Conservation (phyloP, 805 yeast species). For the Groenewaldozyma salmanticensis region DNA sequence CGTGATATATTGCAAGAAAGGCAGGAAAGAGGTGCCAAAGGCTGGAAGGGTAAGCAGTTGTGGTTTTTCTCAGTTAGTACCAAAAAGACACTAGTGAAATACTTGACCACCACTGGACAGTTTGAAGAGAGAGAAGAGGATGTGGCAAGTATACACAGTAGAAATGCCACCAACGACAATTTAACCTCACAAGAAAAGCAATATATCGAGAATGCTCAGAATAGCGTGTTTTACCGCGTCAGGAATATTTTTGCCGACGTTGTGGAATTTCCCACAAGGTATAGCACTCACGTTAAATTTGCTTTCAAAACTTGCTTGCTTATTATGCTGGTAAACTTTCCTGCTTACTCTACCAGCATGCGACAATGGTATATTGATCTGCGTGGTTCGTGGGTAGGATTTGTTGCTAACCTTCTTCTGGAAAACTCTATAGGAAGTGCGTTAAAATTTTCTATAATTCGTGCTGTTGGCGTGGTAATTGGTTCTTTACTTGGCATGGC, state of each 20-base stretch:
- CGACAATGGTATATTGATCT: slow-evolving; percentile 40
- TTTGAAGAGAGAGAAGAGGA: slow-evolving; percentile 13
- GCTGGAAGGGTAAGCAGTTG: slow-evolving; percentile 30
- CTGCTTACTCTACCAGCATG: slow-evolving; percentile 39
- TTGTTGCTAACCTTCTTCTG: slow-evolving; percentile 39
- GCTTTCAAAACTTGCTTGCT: slow-evolving; percentile 39
- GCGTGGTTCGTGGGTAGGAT: slow-evolving; percentile 46
- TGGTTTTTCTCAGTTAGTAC: slow-evolving; percentile 37
- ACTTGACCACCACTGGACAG: slow-evolving; percentile 24
- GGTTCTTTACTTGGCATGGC: slow-evolving; percentile 45
- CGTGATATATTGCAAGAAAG: slow-evolving; percentile 26
- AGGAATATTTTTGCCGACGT: slow-evolving; percentile 15
- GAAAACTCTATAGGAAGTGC: slow-evolving; percentile 46
- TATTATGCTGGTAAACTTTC: slow-evolving; percentile 39
- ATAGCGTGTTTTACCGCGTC: not conserved
- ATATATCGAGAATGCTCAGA: slow-evolving; percentile 1
- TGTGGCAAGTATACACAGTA: slow-evolving; percentile 6
- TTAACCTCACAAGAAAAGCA: not conserved
- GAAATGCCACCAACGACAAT: not conserved
- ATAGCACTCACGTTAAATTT: slow-evolving; percentile 33
- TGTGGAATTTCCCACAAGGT: slow-evolving; percentile 11
- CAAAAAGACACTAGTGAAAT: slow-evolving; percentile 28
- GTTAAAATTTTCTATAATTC: slow-evolving; percentile 36
- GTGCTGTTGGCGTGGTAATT: slow-evolving; percentile 37
- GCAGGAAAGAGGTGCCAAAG: slow-evolving; percentile 26